Evolutionary conservation across 75 land plant genomes (phyloP), one percentile per base, ranked within the genome.

Genomic region (Picea sitchensis): DNA sequence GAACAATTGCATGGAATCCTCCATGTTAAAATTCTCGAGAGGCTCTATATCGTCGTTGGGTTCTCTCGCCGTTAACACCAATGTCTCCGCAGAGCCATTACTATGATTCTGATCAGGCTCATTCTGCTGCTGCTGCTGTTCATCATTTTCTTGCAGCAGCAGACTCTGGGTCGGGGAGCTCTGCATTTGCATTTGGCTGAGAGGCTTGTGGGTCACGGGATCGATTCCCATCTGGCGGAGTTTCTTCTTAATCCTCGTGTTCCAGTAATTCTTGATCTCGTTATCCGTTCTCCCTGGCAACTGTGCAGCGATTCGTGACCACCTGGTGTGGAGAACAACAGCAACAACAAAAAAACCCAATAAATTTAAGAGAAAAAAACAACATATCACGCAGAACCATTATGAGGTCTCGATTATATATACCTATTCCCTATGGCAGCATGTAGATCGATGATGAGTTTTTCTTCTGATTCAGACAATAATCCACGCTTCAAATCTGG

Each of bases 211-310:
- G 32, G 92, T 88, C 32, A 74, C 78, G 34, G 92, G 92, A 61
- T 91, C 90, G 59, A 91, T 91, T 11, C 92, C 90, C 92, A 91
- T 91, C 59, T 88, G 89, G 36, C 74, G 82, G 0, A 90, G 83
- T 75, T 90, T 90, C 58, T 88, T 90, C 81, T 90, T 90, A 80
- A 90, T 88, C 82, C 88, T 83, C 13, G 92, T 90, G 81, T 90
- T 90, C 92, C 90, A 90, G 59, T 90, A 89, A 76, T 90, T 88
- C 82, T 90, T 90, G 11, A 90, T 90, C 83, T 90, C 92, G 47
- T 90, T 90, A 58, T 90, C 92, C 2, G 89, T 90, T 77, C 92
- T 87, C 36, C 89, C 92, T 0, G 90, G 92, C 12, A 90, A 84
- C 72, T 90, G 88, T 18, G 88, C 81, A 61, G 90, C 92, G 60